Percentiles rank a stretch among this genome's conserved stretches.
phyloP scores from a whole-genome alignment of 345 rosid genomes.

The Luvunga scandens region DNA sequence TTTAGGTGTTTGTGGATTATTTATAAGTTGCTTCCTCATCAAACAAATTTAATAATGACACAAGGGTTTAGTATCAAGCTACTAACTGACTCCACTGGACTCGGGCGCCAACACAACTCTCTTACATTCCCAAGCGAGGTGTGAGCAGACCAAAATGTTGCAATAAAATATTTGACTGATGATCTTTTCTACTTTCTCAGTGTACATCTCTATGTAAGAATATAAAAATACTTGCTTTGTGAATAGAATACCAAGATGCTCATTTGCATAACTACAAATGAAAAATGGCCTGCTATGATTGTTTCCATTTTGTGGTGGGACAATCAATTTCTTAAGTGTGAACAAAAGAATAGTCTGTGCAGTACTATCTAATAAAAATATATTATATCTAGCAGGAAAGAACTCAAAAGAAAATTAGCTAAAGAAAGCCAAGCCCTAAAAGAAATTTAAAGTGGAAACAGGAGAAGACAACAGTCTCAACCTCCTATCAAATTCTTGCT shows the following conservation, averaged over 20 bases:
- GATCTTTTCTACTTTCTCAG: not conserved
- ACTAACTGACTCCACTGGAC: too few relatives aligned
- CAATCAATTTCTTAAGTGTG: conserved; percentile 3
- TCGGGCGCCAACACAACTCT: too few relatives aligned
- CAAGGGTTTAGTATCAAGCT: rapidly evolving
- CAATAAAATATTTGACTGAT: conserved; percentile 2
- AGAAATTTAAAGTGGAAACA: conserved; percentile 4
- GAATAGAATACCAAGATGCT: conserved; percentile 27
- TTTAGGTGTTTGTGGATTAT: too few relatives aligned
- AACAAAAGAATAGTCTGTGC: conserved; percentile 12
- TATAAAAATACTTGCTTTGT: not conserved
- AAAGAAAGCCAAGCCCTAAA: not conserved
- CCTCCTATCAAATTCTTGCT: conserved; percentile 1
- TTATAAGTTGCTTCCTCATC: rapidly evolving
- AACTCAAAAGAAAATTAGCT: conserved; percentile 18
- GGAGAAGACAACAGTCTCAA: not conserved
- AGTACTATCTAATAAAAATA: conserved; percentile 6
- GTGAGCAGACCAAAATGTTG: not conserved
- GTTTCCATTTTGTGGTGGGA: conserved; percentile 22
- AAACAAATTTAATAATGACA: too few relatives aligned
- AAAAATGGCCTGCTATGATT: conserved; percentile 11
- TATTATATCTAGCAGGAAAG: conserved; percentile 22
- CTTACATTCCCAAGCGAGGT: not conserved
- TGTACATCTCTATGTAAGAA: not conserved
- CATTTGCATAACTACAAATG: conserved; percentile 26